Conservation (phyloP, 345 rosid genomes). For the Eucalyptus tenuipes region DNA sequence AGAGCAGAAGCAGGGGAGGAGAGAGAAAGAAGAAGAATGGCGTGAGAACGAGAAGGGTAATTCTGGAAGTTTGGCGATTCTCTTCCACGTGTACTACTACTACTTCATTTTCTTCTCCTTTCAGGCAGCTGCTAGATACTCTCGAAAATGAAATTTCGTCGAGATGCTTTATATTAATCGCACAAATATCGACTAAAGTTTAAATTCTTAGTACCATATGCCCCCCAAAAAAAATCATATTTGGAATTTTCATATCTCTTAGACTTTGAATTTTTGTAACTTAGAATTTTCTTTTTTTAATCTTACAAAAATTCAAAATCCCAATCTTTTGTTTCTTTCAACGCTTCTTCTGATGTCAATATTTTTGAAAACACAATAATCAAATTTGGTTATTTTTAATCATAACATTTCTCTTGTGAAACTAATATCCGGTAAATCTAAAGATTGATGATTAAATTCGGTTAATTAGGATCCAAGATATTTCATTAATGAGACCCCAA, state of each 20-base stretch:
- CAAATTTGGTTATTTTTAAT: neutral
- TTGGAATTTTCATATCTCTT: neutral
- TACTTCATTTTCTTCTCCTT: neutral
- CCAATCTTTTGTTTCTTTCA: too few relatives aligned
- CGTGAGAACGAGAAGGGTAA: neutral
- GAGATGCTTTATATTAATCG: neutral
- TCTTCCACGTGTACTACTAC: neutral
- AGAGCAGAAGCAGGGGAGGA: neutral
- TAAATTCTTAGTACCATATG: neutral
- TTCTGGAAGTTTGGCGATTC: neutral
- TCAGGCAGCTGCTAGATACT: neutral
- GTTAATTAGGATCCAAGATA: neutral
- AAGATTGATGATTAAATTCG: neutral
- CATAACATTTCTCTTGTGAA: neutral
- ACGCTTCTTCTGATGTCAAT: neutral
- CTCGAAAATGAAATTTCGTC: neutral
- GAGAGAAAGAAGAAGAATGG: neutral
- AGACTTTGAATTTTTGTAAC: too few relatives aligned
- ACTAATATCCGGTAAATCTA: neutral
- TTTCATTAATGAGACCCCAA: neutral
- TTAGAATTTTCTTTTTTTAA: neutral
- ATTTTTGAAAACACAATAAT: neutral
- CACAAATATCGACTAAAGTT: neutral
- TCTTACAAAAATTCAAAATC: neutral
- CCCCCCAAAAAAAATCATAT: accelerated